Evolutionary conservation across 2,329 filamentous ascomycete genomes (phyloP).

Genomic region (Triangularia verruculosa): DNA sequence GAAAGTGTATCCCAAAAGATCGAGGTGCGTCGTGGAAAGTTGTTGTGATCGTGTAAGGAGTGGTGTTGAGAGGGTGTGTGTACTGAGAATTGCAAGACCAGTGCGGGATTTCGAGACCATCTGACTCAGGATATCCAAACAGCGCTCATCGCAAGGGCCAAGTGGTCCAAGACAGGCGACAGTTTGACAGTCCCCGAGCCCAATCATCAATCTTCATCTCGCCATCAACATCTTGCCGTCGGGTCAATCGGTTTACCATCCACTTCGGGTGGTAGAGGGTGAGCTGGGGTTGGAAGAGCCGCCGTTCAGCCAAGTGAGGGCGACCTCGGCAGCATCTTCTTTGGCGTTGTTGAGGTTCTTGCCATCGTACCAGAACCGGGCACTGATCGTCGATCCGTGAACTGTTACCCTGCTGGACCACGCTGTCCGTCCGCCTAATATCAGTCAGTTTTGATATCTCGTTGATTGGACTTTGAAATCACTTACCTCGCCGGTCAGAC

Average conservation of each 20-base stretch:
- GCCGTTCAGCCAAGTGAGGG: constrained; percentile 53
- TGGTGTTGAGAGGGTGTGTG: background rate
- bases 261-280: constrained; percentile 37
- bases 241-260: constrained; percentile 32
- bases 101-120: constrained; percentile 2
- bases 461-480: background rate
- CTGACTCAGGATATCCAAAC: background rate
- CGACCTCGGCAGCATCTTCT: constrained; percentile 87
- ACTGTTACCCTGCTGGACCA: constrained; percentile 84
- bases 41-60: background rate
- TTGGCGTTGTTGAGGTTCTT: constrained; percentile 82
- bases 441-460: background rate
- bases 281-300: constrained; percentile 38
- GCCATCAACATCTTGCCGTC: background rate
- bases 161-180: background rate
- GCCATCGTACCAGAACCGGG: constrained; percentile 89
- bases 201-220: constrained; percentile 4
- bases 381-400: constrained; percentile 60
- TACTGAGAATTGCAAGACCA: background rate
- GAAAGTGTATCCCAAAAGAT: background rate
- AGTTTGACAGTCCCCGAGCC: background rate
- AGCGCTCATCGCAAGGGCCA: background rate
- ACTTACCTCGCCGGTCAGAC: constrained; percentile 36
- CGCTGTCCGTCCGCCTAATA: constrained; percentile 79
- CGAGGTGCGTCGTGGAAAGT: background rate